Evolutionary conservation across 164 flowering plant genomes (phyloP), one percentile per base, ranked within the genome.

Genomic region (Aristolochia contorta): DNA sequence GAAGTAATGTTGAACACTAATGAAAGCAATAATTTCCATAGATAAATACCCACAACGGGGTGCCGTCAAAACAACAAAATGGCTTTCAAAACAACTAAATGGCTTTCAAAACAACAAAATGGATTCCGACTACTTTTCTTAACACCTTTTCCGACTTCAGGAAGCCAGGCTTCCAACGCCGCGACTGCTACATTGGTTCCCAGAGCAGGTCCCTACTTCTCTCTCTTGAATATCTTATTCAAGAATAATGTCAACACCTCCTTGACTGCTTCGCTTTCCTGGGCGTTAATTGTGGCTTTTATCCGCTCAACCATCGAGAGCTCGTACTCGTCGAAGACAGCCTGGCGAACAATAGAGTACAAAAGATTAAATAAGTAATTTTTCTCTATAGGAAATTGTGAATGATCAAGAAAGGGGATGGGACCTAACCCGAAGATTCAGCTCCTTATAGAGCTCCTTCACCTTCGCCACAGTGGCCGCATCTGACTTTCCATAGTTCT

Each of bases 151-250:
- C 30, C 30, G 30, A 2, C 30, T 27, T 27, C 30, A 2, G 30
- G 5, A 27, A 27, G 30, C 30, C 30, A 27, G 30, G 3, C 19
- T 12, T 59, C 27, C 23, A 23, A 32, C 24, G 5, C 12, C 24
- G 16, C 22, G 23, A 16, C 54, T 47, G 20, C 41, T 13, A 2
- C 19, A 14, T 16, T 25, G 9, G 10, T 12, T 24, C 0, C 30
- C 19, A 15, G 16, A 27, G 18, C 12, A 25, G 58, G 23, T 19
- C 55, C 51, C 67, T 74, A 89, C 64, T 91, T 88, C 73, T 80
- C 85, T 76, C 97, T 79, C 86, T 82, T 86, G 85, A 88, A 86
- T 47, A 91, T 91, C 75, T 91, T 91, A 9, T 70, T 88, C 79
- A 88, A 73, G 80, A 91, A 91, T 21, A 91, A 86, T 69, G 78